phyloP scores from a whole-genome alignment of 23 red algal species.

The Gracilaria domingensis region DNA sequence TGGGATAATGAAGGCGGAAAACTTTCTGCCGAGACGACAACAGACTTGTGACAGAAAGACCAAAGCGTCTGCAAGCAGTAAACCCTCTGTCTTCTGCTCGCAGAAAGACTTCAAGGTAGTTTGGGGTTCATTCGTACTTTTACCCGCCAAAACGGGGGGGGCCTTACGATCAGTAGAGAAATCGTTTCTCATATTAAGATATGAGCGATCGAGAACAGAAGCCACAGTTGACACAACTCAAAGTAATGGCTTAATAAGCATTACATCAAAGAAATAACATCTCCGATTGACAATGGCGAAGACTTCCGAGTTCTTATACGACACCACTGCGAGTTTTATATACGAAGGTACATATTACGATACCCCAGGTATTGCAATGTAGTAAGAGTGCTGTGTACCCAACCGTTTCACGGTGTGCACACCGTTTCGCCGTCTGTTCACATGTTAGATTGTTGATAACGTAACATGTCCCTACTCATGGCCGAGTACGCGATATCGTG shows the following conservation, averaged over 20 bases:
- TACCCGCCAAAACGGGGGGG: neutral
- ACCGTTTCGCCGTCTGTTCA: neutral
- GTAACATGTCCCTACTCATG: neutral
- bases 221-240: neutral
- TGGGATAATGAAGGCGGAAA: neutral
- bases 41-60: neutral
- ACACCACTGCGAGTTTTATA: neutral
- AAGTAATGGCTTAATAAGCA: neutral
- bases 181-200: neutral
- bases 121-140: neutral
- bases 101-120: too few species aligned
- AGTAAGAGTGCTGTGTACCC: neutral
- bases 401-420: slow-evolving; percentile 3
- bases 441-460: neutral
- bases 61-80: neutral
- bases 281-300: neutral
- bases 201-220: neutral
- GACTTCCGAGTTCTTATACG: neutral
- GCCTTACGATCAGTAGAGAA: neutral
- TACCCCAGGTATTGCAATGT: too few species aligned
- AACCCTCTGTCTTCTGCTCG: too few species aligned
- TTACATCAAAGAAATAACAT: neutral
- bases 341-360: neutral
- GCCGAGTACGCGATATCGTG: neutral
- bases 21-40: neutral